Conservation (phyloP, 2,329 filamentous ascomycete species). For the Diplodia intermedia region DNA sequence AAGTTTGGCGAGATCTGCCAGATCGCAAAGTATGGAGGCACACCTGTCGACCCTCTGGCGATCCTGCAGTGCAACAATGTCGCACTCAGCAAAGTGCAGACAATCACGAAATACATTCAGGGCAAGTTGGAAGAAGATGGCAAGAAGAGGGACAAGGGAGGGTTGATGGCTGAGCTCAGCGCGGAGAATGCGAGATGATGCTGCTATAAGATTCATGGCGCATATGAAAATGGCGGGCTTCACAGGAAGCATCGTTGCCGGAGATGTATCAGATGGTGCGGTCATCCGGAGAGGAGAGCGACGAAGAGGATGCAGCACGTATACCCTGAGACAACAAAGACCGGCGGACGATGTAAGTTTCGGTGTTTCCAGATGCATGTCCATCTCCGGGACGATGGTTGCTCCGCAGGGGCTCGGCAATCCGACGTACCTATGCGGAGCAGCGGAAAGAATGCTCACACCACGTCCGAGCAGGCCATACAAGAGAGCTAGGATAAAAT, state of each 20-base stretch:
- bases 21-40: slow-evolving; percentile 87
- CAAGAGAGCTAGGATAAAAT: background rate
- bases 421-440: slow-evolving; percentile 12
- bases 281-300: background rate
- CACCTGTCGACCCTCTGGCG: slow-evolving; percentile 77
- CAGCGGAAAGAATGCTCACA: slow-evolving; percentile 14
- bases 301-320: background rate
- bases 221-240: background rate
- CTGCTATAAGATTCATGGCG: background rate
- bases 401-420: background rate
- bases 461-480: background rate
- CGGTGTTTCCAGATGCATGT: background rate
- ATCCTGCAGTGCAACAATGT: slow-evolving; percentile 77
- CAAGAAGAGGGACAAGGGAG: slow-evolving; percentile 78
- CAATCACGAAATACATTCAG: slow-evolving; percentile 77
- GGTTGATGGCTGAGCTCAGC: slow-evolving; percentile 79
- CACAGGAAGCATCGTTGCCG: background rate
- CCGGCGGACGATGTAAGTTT: background rate
- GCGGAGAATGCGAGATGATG: slow-evolving; percentile 81
- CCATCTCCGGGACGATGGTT: background rate
- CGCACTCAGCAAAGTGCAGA: slow-evolving; percentile 80
- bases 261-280: background rate
- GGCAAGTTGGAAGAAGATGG: slow-evolving; percentile 77
- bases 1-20: slow-evolving; percentile 89
- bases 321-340: background rate